Evolutionary conservation across 441 rosid species (phyloP), one percentile per base, ranked within the genome.

Genomic region (Erodium chrysanthum): DNA sequence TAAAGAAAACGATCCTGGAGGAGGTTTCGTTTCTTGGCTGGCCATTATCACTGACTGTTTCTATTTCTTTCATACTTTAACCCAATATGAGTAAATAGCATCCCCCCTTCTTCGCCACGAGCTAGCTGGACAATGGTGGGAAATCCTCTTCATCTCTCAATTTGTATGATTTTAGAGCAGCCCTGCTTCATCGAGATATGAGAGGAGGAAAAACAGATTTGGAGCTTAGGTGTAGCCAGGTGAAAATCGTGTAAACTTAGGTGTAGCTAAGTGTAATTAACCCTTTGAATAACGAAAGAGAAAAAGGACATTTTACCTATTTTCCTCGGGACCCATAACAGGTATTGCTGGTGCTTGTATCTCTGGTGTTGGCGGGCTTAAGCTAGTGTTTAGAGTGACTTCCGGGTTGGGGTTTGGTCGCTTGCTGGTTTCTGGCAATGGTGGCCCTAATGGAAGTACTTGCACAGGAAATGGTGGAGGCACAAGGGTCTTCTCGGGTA

Each of bases 141-240:
- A 88, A 84, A 73, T 88, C 95, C 0, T 76, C 86, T 44, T 86
- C 85, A 21, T 86, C 82, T 74, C 81, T 85, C 81, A 86, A 74
- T 73, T 65, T 86, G 77, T 82, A 86, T 31, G 88, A 79, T 67
- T 78, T 81, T 56, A 66, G 60, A 66, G 69, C 66, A 66, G 75
- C 79, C 77, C 89, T 88, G 79, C 84, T 71, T 4, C 58, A 5
- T 70, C 23, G 66, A 68, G 66, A 65, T 15, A 17, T 27, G 25
- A 70, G 25, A 70, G 3, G 74, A 59, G 37, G 61, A 25, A 5
- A 33, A 33, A 5, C 8, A 33, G 7, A 33, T 33, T n/a, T n/a
- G n/a, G n/a, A n/a, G 29, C 29, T 27, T 27, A 1, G 29, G 3
- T 27, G 3, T 3, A 27, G 2, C 29, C 3, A 3, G 3, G n/a